Conservation (phyloP, 1,139 yeast genomes). For the Kodamaea alishanica region DNA sequence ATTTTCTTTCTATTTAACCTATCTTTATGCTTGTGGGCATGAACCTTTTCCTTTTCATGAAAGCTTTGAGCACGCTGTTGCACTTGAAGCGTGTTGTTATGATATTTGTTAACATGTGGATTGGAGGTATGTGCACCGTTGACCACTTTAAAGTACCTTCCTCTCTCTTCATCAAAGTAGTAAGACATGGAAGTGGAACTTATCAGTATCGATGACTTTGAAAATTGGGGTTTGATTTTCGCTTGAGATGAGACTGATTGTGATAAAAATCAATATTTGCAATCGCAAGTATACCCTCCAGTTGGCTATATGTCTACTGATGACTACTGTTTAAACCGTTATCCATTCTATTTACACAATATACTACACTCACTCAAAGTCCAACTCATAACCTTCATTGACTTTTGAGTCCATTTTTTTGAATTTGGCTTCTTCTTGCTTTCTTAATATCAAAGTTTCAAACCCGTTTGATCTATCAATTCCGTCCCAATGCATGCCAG, state of each 20-base stretch:
- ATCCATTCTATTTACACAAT: no score
- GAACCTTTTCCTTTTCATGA: conserved; percentile 17
- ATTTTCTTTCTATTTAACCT: no score
- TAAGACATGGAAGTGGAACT: conserved; percentile 15
- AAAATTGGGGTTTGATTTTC: no score
- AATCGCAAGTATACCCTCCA: no score
- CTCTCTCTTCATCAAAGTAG: conserved; percentile 40
- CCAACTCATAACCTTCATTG: conserved; percentile 25
- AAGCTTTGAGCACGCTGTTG: conserved; percentile 24
- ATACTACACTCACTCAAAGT: no score
- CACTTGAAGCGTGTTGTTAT: conserved; percentile 33
- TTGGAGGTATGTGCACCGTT: conserved; percentile 30
- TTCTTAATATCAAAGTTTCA: conserved; percentile 61
- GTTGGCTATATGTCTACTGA: no score
- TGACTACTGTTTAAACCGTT: no score
- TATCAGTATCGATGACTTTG: background rate
- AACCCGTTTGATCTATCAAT: conserved; percentile 90
- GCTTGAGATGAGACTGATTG: no score
- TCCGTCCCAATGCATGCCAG: conserved; percentile 93
- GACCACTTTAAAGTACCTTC: conserved; percentile 43
- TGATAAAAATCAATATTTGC: no score
- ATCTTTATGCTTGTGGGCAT: no score
- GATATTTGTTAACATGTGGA: conserved; percentile 20
- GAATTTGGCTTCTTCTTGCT: conserved; percentile 46
- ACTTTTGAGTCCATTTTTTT: conserved; percentile 19